Evolutionary conservation across 345 rosid species (phyloP).

Genomic region (Camelina laxa): DNA sequence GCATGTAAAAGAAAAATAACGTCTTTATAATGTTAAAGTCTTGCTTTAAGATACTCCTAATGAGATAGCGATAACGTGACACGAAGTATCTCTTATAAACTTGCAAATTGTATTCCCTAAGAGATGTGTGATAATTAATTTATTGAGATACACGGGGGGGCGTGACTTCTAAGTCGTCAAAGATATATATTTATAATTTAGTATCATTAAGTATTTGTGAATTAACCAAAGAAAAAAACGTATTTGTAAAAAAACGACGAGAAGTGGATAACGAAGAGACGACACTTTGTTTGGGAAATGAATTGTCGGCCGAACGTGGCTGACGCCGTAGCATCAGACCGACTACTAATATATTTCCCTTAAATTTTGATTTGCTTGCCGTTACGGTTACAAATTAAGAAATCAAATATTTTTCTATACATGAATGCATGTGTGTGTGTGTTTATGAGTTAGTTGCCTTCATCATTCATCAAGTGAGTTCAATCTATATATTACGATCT

Average conservation of each 20-base stretch:
- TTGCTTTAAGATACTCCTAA: conserved; percentile 29
- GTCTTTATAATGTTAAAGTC: background rate
- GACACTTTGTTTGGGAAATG: conserved; percentile 38
- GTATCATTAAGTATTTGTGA: background rate
- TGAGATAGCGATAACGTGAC: conserved; percentile 11
- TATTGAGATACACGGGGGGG: conserved; percentile 3
- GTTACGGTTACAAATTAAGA: conserved; percentile 31
- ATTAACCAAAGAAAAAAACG: background rate
- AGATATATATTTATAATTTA: background rate
- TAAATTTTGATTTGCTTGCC: conserved; percentile 44
- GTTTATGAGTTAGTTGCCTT: conserved; percentile 20
- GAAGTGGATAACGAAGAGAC: conserved; percentile 39
- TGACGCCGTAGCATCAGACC: conserved; percentile 42
- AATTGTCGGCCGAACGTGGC: conserved; percentile 46
- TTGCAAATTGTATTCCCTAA: conserved; percentile 22
- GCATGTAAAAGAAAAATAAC: background rate
- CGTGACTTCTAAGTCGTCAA: conserved; percentile 27
- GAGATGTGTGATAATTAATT: conserved; percentile 20
- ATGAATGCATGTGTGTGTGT: conserved; percentile 7
- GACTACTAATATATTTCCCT: conserved; percentile 36
- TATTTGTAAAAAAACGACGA: conserved; percentile 22
- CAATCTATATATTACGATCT: conserved; percentile 12
- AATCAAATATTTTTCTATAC: conserved; percentile 8
- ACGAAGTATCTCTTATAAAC: conserved; percentile 26
- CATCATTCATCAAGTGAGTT: conserved; percentile 32